Evolutionary conservation across 106 monocot species (phyloP).

Genomic region (Amphibolis antarctica): DNA sequence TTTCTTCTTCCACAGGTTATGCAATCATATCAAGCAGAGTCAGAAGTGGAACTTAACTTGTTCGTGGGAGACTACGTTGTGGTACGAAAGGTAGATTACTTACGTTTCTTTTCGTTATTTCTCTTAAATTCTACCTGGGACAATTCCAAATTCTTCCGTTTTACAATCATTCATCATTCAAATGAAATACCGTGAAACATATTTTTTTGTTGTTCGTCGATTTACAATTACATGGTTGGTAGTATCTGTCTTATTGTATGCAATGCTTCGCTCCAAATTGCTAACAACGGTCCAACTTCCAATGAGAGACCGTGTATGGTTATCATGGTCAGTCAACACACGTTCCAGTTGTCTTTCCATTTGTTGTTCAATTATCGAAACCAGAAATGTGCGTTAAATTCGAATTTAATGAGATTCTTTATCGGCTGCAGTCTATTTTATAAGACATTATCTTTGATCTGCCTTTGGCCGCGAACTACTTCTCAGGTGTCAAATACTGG

Average conservation of each 20-base stretch:
- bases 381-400: background rate
- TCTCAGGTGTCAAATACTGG: slow-evolving; percentile 65
- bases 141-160: background rate
- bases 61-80: slow-evolving; percentile 66
- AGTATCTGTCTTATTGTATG: too few species aligned
- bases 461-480: background rate
- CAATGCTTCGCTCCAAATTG: too few species aligned
- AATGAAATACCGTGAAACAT: too few species aligned
- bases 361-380: background rate
- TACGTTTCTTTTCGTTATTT: background rate
- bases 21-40: slow-evolving; percentile 67
- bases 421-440: background rate
- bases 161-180: background rate
- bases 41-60: slow-evolving; percentile 69
- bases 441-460: background rate
- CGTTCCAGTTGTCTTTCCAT: too few species aligned
- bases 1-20: slow-evolving; percentile 32
- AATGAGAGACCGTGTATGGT: too few species aligned
- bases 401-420: background rate
- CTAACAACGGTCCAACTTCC: too few species aligned
- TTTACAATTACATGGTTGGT: too few species aligned
- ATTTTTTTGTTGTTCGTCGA: too few species aligned
- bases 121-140: background rate
- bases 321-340: too few species aligned
- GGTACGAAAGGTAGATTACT: slow-evolving; percentile 53